Evolutionary conservation across 805 yeast species (phyloP).

Genomic region (Wickerhamomyces strasburgensis): DNA sequence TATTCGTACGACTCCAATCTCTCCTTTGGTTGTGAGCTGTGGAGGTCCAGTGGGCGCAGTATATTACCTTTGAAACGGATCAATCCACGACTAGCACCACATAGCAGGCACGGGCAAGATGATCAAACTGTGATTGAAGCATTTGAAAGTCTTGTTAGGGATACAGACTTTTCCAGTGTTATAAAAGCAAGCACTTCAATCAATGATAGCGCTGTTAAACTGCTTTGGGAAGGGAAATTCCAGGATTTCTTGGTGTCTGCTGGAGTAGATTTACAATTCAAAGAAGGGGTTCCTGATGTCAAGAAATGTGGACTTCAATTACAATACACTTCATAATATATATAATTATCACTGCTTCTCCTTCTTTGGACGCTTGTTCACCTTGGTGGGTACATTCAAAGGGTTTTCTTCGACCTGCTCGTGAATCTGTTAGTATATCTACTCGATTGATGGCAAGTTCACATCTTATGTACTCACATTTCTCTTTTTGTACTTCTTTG

Average conservation of each 20-base stretch:
- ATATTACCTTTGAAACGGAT: constrained; percentile 12
- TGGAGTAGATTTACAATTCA: constrained; percentile 53
- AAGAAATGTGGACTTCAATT: constrained; percentile 54
- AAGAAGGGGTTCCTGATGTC: constrained; percentile 42
- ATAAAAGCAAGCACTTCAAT: constrained; percentile 69
- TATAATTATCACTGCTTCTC: constrained; percentile 1
- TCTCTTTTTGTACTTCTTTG: constrained; percentile 31
- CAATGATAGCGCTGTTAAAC: constrained; percentile 51
- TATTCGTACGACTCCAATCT: constrained; percentile 88
- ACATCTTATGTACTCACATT: constrained; percentile 15
- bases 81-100: constrained; percentile 28
- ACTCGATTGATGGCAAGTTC: neutral
- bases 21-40: constrained; percentile 80
- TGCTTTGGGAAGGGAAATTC: constrained; percentile 86
- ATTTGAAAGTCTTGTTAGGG: constrained; percentile 45
- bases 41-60: constrained; percentile 41
- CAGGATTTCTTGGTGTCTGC: constrained; percentile 75
- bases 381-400: constrained; percentile 6
- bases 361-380: constrained; percentile 13
- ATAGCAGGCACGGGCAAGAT: constrained; percentile 26
- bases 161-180: constrained; percentile 61
- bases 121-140: constrained; percentile 43
- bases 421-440: constrained; percentile 4
- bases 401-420: constrained; percentile 14
- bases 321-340: constrained; percentile 51